phyloP scores from a whole-genome alignment of 2,329 filamentous ascomycete genomes.

The Aspergillus pseudonomiae region DNA sequence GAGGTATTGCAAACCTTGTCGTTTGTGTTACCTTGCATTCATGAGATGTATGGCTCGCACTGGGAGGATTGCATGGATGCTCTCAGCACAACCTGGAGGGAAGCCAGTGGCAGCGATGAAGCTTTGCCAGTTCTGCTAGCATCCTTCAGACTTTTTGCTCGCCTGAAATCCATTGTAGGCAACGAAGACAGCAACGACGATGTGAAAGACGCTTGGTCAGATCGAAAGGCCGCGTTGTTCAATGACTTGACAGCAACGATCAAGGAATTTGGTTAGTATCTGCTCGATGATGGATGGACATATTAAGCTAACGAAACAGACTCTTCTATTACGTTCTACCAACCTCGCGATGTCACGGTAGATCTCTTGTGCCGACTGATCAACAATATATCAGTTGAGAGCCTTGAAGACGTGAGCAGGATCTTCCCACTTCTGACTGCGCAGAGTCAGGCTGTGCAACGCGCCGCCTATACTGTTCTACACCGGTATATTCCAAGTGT shows the following conservation, averaged over 20 bases:
- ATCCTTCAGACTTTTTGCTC: slow-evolving; percentile 70
- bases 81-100: slow-evolving; percentile 61
- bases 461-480: slow-evolving; percentile 77
- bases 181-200: slow-evolving; percentile 79
- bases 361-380: slow-evolving; percentile 72
- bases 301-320: slow-evolving; percentile 32
- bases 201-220: slow-evolving; percentile 71
- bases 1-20: slow-evolving; percentile 50
- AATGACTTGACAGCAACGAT: slow-evolving; percentile 52
- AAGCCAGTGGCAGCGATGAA: slow-evolving; percentile 50
- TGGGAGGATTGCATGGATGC: slow-evolving; percentile 72
- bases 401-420: slow-evolving; percentile 66
- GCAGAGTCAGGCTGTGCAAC: slow-evolving; percentile 74
- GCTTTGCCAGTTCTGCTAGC: slow-evolving; percentile 68
- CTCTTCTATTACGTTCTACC: slow-evolving; percentile 57
- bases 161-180: slow-evolving; percentile 60
- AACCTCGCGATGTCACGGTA: slow-evolving; percentile 76
- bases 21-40: slow-evolving; percentile 70
- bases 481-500: slow-evolving; percentile 75
- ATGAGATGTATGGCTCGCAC: slow-evolving; percentile 83
- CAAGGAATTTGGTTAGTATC: slow-evolving; percentile 42
- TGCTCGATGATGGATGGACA: background rate
- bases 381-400: slow-evolving; percentile 62
- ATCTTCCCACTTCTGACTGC: slow-evolving; percentile 78
- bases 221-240: slow-evolving; percentile 62